These are phyloP conservation scores for Glebionis coronaria DNA, from an alignment of 129 eudicot species.

Conservation along the genomic window DNA sequence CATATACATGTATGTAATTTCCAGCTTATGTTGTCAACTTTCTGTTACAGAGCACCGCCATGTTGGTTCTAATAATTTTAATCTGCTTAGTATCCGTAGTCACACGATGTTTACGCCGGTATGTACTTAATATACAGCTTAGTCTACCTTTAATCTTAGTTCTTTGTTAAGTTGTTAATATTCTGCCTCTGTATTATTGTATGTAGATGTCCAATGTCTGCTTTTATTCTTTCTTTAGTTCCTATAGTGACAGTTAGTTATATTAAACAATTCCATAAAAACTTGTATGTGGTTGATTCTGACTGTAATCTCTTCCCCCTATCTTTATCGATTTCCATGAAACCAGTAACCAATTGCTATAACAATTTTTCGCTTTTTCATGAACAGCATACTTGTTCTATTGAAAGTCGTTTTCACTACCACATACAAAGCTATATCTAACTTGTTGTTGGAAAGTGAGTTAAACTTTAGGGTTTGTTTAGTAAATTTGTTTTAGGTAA, in stretches of 20 bases:
- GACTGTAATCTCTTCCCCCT: neutral
- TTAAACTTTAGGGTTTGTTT: too few relatives aligned
- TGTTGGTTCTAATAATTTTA: conserved; percentile 93
- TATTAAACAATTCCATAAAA: neutral
- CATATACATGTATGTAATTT: conserved; percentile 20
- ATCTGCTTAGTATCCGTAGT: conserved; percentile 92
- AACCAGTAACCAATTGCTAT: neutral
- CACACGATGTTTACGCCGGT: conserved; percentile 99
- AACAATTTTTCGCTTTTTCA: neutral
- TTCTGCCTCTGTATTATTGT: conserved; percentile 15
- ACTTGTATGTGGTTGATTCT: neutral
- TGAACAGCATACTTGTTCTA: conserved; percentile 7
- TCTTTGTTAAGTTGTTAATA: neutral
- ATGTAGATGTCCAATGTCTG: neutral
- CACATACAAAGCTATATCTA: conserved; percentile 19
- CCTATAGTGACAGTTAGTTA: neutral
- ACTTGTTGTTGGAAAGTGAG: too few relatives aligned
- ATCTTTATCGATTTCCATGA: neutral
- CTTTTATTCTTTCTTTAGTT: conserved; percentile 9
- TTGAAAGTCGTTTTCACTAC: neutral
- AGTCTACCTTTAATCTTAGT: neutral
- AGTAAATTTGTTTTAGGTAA: too few relatives aligned
- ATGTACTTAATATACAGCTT: conserved; percentile 23
- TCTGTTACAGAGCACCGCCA: conserved; percentile 89
- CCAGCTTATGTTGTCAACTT: conserved; percentile 15